Evolutionary conservation across 805 yeast genomes (phyloP).

Genomic region (Jamesozyma gamospora): DNA sequence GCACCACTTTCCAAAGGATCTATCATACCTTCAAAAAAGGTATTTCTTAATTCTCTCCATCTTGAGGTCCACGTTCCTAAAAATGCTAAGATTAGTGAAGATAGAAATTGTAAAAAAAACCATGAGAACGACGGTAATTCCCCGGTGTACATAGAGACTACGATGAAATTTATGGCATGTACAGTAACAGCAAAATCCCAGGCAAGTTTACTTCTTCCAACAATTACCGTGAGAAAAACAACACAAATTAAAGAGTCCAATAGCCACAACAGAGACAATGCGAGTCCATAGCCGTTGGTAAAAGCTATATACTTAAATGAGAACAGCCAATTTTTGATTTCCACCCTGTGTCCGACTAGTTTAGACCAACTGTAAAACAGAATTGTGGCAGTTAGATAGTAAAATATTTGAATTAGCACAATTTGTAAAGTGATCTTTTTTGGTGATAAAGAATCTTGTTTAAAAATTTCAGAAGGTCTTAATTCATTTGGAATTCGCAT

Average conservation of each 20-base stretch:
- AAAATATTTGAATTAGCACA: slow-evolving; percentile 62
- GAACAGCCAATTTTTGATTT: slow-evolving; percentile 55
- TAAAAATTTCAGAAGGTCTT: slow-evolving; percentile 24
- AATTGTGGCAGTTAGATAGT: slow-evolving; percentile 62
- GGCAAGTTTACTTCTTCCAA: slow-evolving; percentile 87
- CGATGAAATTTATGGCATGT: slow-evolving; percentile 65
- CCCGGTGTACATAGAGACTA: slow-evolving; percentile 56
- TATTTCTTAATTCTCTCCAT: slow-evolving; percentile 83
- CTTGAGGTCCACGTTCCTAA: slow-evolving; percentile 85
- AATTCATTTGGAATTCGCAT: slow-evolving; percentile 24
- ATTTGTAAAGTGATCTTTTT: slow-evolving; percentile 59
- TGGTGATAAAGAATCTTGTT: slow-evolving; percentile 45
- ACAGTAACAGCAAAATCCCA: slow-evolving; percentile 96
- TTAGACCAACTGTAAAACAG: slow-evolving; percentile 56
- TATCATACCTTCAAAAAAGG: slow-evolving; percentile 77
- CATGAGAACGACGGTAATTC: slow-evolving; percentile 69
- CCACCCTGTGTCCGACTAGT: slow-evolving; percentile 61
- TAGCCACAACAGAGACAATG: slow-evolving; percentile 68
- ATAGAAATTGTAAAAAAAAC: slow-evolving; percentile 72
- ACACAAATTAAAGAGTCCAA: slow-evolving; percentile 77
- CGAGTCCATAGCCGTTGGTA: slow-evolving; percentile 73
- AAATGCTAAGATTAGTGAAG: slow-evolving; percentile 59
- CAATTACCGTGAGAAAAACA: slow-evolving; percentile 71
- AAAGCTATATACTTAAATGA: slow-evolving; percentile 68
- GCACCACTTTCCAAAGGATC: slow-evolving; percentile 28